These are phyloP conservation scores for Exophiala sp. DNA, from an alignment of 2,329 filamentous ascomycete genomes.

Conservation along the genomic window DNA sequence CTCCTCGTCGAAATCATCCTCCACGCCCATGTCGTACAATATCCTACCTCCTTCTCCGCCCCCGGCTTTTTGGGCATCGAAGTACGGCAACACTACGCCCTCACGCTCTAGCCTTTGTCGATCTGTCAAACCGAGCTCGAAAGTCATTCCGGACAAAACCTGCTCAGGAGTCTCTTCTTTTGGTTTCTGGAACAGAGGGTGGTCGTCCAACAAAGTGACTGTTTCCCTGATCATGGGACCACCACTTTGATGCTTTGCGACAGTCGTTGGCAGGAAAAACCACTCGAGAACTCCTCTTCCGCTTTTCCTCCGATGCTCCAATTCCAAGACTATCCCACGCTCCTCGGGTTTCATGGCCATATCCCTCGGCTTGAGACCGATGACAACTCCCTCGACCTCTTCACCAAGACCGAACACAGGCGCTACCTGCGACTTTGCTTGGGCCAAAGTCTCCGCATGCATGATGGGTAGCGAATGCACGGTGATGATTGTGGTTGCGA, in stretches of 20 bases:
- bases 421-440: slow-evolving; percentile 65
- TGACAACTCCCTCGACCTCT: slow-evolving; percentile 68
- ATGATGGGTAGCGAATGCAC: slow-evolving; percentile 68
- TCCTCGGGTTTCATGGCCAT: slow-evolving; percentile 15
- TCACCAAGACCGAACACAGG: slow-evolving; percentile 75
- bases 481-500: slow-evolving; percentile 80
- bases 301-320: slow-evolving; percentile 80
- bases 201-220: slow-evolving; percentile 65
- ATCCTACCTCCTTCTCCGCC: slow-evolving; percentile 82
- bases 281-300: slow-evolving; percentile 70
- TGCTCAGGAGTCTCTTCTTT: slow-evolving; percentile 41
- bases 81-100: slow-evolving; percentile 87
- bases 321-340: slow-evolving; percentile 65
- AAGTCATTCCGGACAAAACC: slow-evolving; percentile 65
- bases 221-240: slow-evolving; percentile 44
- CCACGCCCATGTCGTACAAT: slow-evolving; percentile 90
- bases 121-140: slow-evolving; percentile 79
- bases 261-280: slow-evolving; percentile 48
- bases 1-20: slow-evolving; percentile 95
- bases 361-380: slow-evolving; percentile 49
- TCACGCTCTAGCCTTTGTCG: slow-evolving; percentile 83
- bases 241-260: slow-evolving; percentile 31
- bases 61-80: slow-evolving; percentile 82
- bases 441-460: slow-evolving; percentile 66
- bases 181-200: slow-evolving; percentile 59